Conservation (phyloP, 2,329 filamentous ascomycete genomes). For the Phyllosticta capitalensis region DNA sequence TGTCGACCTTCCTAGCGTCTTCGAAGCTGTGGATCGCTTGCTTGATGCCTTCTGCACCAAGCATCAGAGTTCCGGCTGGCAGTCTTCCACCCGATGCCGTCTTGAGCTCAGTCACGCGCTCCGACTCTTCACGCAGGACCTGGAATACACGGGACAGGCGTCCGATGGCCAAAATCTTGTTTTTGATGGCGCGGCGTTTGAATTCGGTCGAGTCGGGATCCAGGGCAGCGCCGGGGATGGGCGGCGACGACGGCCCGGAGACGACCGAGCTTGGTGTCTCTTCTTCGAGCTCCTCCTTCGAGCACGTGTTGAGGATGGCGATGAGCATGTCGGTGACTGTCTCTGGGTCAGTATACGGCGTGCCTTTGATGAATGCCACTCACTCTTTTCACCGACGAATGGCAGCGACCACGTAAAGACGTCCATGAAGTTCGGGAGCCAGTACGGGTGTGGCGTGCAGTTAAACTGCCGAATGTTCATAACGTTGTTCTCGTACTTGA, state of each 20-base stretch:
- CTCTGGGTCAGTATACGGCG: not conserved
- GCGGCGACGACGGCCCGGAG: conserved; percentile 66
- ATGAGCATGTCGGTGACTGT: conserved; percentile 93
- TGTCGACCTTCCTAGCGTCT: conserved; percentile 89
- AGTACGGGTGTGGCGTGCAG: conserved; percentile 98
- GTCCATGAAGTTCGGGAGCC: conserved; percentile 99
- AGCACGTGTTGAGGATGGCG: conserved; percentile 94
- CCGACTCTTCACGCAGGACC: conserved; percentile 91
- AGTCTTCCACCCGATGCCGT: conserved; percentile 87
- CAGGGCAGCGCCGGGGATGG: conserved; percentile 40
- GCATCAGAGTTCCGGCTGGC: conserved; percentile 92
- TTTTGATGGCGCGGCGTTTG: conserved; percentile 96
- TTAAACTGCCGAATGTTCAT: conserved; percentile 99
- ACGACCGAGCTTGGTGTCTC: conserved; percentile 68
- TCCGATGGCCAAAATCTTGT: conserved; percentile 97
- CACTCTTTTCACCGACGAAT: conserved; percentile 88
- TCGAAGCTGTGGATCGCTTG: conserved; percentile 96
- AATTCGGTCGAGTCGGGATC: conserved; percentile 86
- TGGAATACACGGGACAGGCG: conserved; percentile 97
- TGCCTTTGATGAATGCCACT: conserved; percentile 7
- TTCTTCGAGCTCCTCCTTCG: conserved; percentile 91
- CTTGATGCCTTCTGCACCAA: conserved; percentile 96
- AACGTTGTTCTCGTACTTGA: conserved; percentile 99
- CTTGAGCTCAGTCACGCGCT: conserved; percentile 95
- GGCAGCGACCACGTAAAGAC: conserved; percentile 99